Percentiles rank a stretch among this genome's conserved stretches.
Conservation (phyloP, 345 rosid genomes). For the Salix koriyanagi region DNA sequence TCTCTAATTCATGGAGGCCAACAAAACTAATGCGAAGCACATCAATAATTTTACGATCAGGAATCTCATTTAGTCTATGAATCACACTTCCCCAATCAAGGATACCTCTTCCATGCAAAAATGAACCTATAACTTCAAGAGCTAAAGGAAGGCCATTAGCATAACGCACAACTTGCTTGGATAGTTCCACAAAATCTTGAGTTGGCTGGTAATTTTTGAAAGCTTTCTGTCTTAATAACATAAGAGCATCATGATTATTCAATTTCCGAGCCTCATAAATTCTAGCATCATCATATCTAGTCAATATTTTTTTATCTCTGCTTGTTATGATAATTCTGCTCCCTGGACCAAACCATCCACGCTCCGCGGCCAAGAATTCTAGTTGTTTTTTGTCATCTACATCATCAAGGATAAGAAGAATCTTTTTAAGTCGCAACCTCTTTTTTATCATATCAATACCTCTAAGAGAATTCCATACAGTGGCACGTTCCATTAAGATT, state of each 20-base stretch:
- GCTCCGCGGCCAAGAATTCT: neutral
- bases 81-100: neutral
- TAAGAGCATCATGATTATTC: neutral
- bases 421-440: neutral
- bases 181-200: neutral
- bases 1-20: neutral
- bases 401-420: conserved; percentile 19
- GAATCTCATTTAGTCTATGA: neutral
- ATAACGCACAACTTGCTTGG: conserved; percentile 2
- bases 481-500: neutral
- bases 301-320: neutral
- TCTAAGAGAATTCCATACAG: neutral
- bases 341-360: neutral
- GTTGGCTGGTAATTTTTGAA: neutral
- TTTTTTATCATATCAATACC: neutral
- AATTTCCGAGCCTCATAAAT: neutral
- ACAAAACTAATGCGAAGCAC: conserved; percentile 5
- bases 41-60: neutral
- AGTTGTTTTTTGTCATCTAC: neutral
- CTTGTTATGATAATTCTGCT: conserved; percentile 17
- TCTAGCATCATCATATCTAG: neutral
- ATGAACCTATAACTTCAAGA: conserved; percentile 13
- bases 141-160: conserved; percentile 9
- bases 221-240: conserved; percentile 3
- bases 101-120: neutral